Conservation (phyloP, 208 protist genomes). For the Spongospora subterranea region DNA sequence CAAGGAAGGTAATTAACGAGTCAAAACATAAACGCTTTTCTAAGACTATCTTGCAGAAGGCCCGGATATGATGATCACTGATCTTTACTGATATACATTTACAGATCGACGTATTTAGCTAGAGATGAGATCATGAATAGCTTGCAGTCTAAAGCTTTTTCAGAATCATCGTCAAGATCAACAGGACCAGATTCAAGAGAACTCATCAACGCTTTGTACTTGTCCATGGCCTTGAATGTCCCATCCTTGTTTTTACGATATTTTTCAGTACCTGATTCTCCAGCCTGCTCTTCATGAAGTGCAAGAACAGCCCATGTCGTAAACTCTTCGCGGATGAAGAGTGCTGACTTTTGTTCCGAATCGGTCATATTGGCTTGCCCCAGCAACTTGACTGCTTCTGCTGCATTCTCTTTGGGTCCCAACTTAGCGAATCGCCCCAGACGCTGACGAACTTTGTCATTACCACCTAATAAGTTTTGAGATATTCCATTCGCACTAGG, state of each 20-base stretch:
- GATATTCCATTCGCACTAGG: too few relatives aligned
- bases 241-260: neutral
- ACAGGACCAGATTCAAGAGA: neutral
- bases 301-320: neutral
- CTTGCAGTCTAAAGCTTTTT: neutral
- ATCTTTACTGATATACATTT: neutral
- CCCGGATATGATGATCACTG: too few relatives aligned
- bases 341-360: neutral
- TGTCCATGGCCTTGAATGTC: neutral
- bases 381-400: neutral
- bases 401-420: neutral
- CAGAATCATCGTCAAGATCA: slow-evolving; percentile 11
- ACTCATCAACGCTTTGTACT: neutral
- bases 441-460: neutral
- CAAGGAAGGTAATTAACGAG: too few relatives aligned
- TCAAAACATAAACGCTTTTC: too few relatives aligned
- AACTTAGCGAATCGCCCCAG: neutral
- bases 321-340: neutral
- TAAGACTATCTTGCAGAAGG: too few relatives aligned
- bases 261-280: neutral
- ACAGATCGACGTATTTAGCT: neutral
- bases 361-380: neutral
- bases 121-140: slow-evolving; percentile 1
- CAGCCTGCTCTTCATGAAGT: neutral
- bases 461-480: too few relatives aligned